phyloP scores from a whole-genome alignment of 2,329 filamentous ascomycete species.

The Sclerotinia minor region DNA sequence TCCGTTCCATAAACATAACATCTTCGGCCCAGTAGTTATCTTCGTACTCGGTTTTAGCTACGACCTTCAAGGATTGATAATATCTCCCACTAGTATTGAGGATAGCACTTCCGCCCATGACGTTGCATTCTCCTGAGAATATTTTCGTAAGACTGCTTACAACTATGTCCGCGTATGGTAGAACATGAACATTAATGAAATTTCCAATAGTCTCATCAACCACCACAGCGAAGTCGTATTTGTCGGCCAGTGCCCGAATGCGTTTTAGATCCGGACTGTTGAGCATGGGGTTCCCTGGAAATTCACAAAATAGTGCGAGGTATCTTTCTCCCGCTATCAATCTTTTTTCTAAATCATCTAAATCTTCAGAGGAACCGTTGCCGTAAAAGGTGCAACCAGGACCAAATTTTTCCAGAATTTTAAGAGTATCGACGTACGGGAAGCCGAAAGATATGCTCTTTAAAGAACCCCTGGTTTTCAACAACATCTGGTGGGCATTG shows the following conservation, averaged over 20 bases:
- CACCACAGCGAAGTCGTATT: conserved; percentile 85
- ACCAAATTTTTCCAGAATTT: conserved; percentile 92
- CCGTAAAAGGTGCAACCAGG: conserved; percentile 89
- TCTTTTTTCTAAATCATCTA: conserved; percentile 78
- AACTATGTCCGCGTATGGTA: conserved; percentile 85
- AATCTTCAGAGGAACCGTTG: conserved; percentile 70
- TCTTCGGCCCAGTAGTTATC: conserved; percentile 96
- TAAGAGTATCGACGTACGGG: conserved; percentile 94
- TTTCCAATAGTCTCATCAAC: conserved; percentile 97
- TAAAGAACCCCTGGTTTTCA: conserved; percentile 60
- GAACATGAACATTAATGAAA: conserved; percentile 91
- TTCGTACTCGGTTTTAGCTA: conserved; percentile 69
- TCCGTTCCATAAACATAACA: conserved; percentile 90
- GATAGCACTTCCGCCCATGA: conserved; percentile 84
- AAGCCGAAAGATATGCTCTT: conserved; percentile 95
- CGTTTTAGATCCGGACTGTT: conserved; percentile 79
- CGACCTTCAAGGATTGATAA: conserved; percentile 67
- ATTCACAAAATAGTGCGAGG: conserved; percentile 88
- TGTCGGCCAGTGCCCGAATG: conserved; percentile 77
- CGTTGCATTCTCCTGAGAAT: conserved; percentile 96
- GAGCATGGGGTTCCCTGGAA: conserved; percentile 88
- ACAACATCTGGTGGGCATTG: conserved; percentile 74
- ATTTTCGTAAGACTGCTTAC: conserved; percentile 96
- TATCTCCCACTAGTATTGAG: conserved; percentile 66
- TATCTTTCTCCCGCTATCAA: conserved; percentile 73